Evolutionary conservation across 768 basidiomycete species (phyloP).

Genomic region (Nevesoporus exiguus): DNA sequence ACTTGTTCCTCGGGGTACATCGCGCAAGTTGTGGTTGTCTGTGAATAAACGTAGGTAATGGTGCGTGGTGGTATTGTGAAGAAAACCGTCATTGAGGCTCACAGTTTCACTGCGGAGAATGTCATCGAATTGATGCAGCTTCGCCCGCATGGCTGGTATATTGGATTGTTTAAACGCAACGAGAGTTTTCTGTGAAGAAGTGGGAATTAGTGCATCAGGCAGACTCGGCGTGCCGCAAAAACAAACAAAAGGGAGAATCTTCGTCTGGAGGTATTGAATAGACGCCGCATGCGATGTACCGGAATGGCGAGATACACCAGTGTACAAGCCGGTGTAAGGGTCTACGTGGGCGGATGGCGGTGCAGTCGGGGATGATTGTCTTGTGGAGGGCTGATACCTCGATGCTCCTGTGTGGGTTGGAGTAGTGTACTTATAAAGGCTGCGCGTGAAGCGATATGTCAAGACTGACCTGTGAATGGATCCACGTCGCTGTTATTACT

Average conservation of each 20-base stretch:
- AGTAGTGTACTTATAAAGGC: neutral
- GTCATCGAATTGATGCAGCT: constrained; percentile 73
- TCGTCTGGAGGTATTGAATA: constrained; percentile 33
- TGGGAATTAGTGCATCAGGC: neutral
- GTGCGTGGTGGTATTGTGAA: neutral
- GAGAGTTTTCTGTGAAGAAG: constrained; percentile 46
- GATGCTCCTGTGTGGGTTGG: constrained; percentile 48
- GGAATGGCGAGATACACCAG: constrained; percentile 64
- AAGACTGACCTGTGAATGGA: constrained; percentile 76
- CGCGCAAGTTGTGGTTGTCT: constrained; percentile 72
- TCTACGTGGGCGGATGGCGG: constrained; percentile 48
- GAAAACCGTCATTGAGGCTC: constrained; percentile 23
- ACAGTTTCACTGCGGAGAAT: constrained; percentile 67
- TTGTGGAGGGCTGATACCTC: constrained; percentile 50
- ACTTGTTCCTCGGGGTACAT: constrained; percentile 63
- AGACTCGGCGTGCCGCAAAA: neutral
- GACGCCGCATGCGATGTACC: constrained; percentile 33
- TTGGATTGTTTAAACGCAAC: constrained; percentile 85
- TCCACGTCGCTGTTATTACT: constrained; percentile 65
- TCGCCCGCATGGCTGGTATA: constrained; percentile 73
- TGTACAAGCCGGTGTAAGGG: constrained; percentile 79
- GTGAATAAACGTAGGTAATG: neutral
- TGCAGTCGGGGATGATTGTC: constrained; percentile 28
- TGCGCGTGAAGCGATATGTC: neutral
- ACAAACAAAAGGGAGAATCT: constrained; percentile 52